These are phyloP conservation scores for Fusarium falciforme DNA, from an alignment of 2,329 filamentous ascomycete genomes.

Conservation along the genomic window DNA sequence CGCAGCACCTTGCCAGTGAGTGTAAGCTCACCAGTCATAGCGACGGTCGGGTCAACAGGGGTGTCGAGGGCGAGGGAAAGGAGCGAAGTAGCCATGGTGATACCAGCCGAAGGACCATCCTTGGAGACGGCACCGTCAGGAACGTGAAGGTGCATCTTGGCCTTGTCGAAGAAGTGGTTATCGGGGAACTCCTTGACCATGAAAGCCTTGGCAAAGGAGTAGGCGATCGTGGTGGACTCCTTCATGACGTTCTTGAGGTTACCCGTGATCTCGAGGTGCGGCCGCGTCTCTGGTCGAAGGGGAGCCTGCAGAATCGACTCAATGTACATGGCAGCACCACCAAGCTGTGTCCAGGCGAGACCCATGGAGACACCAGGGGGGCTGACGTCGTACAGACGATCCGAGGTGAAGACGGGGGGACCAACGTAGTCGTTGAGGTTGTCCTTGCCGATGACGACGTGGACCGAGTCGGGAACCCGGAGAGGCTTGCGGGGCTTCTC, in stretches of 20 bases:
- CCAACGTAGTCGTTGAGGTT: conserved; percentile 98
- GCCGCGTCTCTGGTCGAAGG: conserved; percentile 77
- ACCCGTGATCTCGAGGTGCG: conserved; percentile 89
- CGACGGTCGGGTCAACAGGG: conserved; percentile 84
- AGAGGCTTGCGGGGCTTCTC: conserved; percentile 80
- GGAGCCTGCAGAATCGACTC: conserved; percentile 94
- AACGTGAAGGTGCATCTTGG: conserved; percentile 94
- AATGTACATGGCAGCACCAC: conserved; percentile 94
- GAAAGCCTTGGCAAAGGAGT: conserved; percentile 92
- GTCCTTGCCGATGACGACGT: conserved; percentile 86
- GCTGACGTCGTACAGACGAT: conserved; percentile 92
- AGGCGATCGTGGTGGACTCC: conserved; percentile 93
- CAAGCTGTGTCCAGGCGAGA: conserved; percentile 97
- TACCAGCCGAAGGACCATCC: conserved; percentile 91
- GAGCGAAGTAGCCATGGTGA: conserved; percentile 97
- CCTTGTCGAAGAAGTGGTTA: conserved; percentile 96
- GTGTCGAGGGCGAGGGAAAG: conserved; percentile 85
- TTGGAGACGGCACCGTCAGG: conserved; percentile 97
- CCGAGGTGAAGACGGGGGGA: conserved; percentile 93
- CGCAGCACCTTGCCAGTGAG: conserved; percentile 96
- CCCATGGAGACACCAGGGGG: conserved; percentile 98
- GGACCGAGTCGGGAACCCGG: conserved; percentile 86
- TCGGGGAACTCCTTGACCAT: conserved; percentile 87
- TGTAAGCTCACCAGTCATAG: conserved; percentile 98
- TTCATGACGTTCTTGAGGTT: conserved; percentile 99